Evolutionary conservation across 495 filamentous ascomycete species (phyloP), one percentile per base, ranked within the genome.

Genomic region (Penicillium pulvis): DNA sequence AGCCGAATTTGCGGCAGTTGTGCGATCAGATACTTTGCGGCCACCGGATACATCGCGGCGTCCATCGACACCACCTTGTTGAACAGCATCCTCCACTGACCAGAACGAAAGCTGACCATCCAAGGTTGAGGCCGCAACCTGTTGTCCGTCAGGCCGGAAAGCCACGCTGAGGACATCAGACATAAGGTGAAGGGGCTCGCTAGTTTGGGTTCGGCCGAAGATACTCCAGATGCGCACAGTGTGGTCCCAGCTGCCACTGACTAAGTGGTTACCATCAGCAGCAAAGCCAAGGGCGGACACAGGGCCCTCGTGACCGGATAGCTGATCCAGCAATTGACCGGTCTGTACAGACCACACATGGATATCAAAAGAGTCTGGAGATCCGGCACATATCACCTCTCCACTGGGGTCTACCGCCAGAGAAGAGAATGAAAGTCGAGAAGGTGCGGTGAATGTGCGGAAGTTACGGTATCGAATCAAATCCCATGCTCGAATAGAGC

Each of bases 331-430:
- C 46, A 98, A 79, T 70, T 98, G 94, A 10, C 94, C 94, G 4
- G 94, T 98, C 71, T 98, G 95, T 17, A 98, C 94, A 36, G 91
- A 96, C 94, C 94, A 98, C 43, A 97, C 87, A 67, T 98, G 92
- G 46, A 98, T 91, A 71, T 98, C 92, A 62, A 98, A 98, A 20
- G 91, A 95, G 71, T 97, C 94, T 12, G 95, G 80, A 28, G 92
- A 97, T 1, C 95, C 94, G 9, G 94, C 94, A 62, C 93, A 97
- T 35, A 98, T 87, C 9, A 98, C 87, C 68, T 98, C 94, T 52
- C 93, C 93, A 61, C 90, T 93, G 5, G 94, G 94, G 64, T 98
- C 95, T n/a, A 98, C 92, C 11, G 94, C 92, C 56, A 98, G 77
- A 56, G 87, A 95, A 6, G 92, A 92, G 72, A 98, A 98, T 6